phyloP scores from a whole-genome alignment of 2,329 filamentous ascomycete species.

The Colletotrichum costaricense region DNA sequence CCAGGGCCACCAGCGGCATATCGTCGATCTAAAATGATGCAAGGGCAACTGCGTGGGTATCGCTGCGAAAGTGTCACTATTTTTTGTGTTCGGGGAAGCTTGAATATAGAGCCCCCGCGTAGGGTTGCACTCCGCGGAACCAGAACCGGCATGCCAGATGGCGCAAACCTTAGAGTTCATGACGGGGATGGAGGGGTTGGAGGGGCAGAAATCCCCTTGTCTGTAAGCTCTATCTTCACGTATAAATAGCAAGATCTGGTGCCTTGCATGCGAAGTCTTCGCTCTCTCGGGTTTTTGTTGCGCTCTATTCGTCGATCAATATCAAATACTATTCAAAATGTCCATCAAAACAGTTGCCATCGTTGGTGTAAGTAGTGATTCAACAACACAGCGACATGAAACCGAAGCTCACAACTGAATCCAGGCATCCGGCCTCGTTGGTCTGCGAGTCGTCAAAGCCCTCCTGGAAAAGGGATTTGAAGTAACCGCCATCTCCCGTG shows the following conservation, averaged over 20 bases:
- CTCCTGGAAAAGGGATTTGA: conserved; percentile 14
- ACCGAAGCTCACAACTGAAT: neutral
- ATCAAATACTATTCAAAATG: neutral
- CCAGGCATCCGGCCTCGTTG: conserved; percentile 29
- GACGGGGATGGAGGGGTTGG: neutral
- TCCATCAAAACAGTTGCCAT: conserved; percentile 29
- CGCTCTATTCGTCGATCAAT: neutral
- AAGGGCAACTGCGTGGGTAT: neutral
- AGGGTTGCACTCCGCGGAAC: conserved; percentile 1
- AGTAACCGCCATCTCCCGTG: conserved; percentile 25
- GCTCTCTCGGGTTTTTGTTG: neutral
- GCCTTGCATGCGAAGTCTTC: neutral
- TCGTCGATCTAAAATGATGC: neutral
- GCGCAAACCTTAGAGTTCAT: neutral
- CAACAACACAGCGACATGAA: neutral
- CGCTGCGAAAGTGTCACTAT: neutral
- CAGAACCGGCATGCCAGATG: neutral
- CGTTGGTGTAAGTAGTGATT: conserved; percentile 1
- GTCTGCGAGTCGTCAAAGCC: conserved; percentile 17
- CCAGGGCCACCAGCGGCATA: neutral
- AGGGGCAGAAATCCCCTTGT: neutral
- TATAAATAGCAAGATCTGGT: neutral
- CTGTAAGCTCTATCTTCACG: neutral
- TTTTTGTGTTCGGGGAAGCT: neutral
- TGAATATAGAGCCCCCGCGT: neutral